Percentiles rank a stretch among this genome's conserved stretches.
Conservation (phyloP, 805 yeast species). For the Candida hungchunana region DNA sequence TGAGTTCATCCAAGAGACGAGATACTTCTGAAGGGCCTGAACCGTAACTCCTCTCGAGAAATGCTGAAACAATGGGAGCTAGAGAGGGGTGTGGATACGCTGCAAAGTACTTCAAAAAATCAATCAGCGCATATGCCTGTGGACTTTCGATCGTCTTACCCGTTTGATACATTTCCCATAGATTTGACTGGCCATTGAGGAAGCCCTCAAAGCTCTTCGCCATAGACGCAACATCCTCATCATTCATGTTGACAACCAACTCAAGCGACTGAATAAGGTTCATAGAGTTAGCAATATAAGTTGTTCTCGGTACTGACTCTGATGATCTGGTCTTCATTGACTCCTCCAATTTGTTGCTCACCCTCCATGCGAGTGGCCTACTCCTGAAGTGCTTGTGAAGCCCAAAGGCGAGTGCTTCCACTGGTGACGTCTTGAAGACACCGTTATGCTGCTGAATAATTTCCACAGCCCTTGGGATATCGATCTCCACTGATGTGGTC, state of each 20-base stretch:
- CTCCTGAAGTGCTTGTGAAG: constrained; percentile 9
- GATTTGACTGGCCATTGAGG: neutral
- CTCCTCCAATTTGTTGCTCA: neutral
- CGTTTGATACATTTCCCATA: too few species aligned
- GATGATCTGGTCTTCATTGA: constrained; percentile 3
- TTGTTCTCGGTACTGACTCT: constrained; percentile 9
- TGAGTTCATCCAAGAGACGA: constrained; percentile 2
- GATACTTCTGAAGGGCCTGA: constrained; percentile 1
- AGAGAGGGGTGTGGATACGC: constrained; percentile 10
- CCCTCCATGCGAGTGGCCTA: constrained; percentile 12
- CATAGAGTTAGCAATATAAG: constrained; percentile 11
- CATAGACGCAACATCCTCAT: neutral
- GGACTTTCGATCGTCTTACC: too few species aligned
- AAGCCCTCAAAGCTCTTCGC: neutral
- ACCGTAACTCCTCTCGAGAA: constrained; percentile 1
- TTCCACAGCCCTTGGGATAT: neutral
- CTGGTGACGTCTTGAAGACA: neutral
- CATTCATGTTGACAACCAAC: constrained; percentile 5
- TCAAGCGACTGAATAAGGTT: constrained; percentile 3
- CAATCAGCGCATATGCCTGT: constrained; percentile 5
- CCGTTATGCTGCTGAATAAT: constrained; percentile 3
- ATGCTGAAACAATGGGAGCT: neutral
- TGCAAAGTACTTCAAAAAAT: constrained; percentile 9
- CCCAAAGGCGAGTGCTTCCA: constrained; percentile 12
- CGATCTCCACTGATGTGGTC: constrained; percentile 6